Evolutionary conservation across 495 filamentous ascomycete genomes (phyloP), one percentile per base, ranked within the genome.

Genomic region (Wilcoxina mikolae): DNA sequence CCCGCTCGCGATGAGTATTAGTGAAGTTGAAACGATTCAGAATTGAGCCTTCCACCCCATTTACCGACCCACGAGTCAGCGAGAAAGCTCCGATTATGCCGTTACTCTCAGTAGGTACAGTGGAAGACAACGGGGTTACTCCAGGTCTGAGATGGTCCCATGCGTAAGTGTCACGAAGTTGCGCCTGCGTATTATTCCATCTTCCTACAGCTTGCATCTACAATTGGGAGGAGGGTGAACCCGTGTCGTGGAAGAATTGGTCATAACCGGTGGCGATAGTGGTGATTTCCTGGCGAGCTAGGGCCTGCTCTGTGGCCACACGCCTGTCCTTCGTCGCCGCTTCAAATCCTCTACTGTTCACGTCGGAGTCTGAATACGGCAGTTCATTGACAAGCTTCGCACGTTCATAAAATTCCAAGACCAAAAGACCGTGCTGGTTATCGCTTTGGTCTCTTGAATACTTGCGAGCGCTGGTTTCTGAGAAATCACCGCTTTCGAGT

Each of bases 21-120:
- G 69, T 68, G 48, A 72, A 75, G 23, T 68, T 54, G 55, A 74
- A 76, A 38, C 65, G 68, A 47, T 76, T 72, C 64, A 38, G 57
- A 42, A 55, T 56, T 17, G 53, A 55, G 53, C 63, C 56, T 10
- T 45, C 27, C 1, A n/a, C 3, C 10, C 9, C 15, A 0, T 22
- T 41, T 3, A 10, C 10, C 50, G 25, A 54, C 47, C 28, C 53
- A 53, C 4, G 17, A 27, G 20, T 22, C 28, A n/a, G 18, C 33
- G 11, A 12, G 23, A 15, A 35, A 35, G 31, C n/a, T n/a, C n/a
- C n/a, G n/a, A n/a, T n/a, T n/a, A n/a, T n/a, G n/a, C n/a, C n/a
- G n/a, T n/a, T n/a, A n/a, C n/a, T n/a, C n/a, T n/a, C n/a, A n/a
- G n/a, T n/a, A n/a, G n/a, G n/a, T n/a, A n/a, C 31, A 35, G 31